Evolutionary conservation across 768 basidiomycete species (phyloP), one percentile per base, ranked within the genome.

Genomic region (Gloeophyllum trabeum): DNA sequence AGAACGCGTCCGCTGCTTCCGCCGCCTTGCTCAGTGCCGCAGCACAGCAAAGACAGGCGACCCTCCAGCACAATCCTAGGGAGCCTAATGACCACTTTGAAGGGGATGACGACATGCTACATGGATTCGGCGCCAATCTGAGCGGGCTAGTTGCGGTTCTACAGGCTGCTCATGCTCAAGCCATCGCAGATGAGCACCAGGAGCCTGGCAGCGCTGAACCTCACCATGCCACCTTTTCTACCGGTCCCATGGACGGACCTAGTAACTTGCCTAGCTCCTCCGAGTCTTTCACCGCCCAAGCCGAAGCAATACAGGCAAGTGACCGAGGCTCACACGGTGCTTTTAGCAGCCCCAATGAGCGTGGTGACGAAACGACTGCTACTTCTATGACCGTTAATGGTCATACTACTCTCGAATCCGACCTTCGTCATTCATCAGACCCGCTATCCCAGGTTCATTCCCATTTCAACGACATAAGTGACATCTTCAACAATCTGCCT

Each of bases 81-180:
- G 41, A 19, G 28, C 40, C 34, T 32, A 41, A 46, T 6, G 45
- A 43, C 40, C 46, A 45, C 51, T 51, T 54, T 52, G 59, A 57
- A 2, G 53, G 53, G 14, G 41, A 44, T 34, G 57, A 54, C 36
- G 40, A 37, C 24, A 39, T 43, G 21, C 39, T 52, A 21, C 44
- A 46, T 38, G 66, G 69, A 38, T 59, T 80, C n/a, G 69, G 70
- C 25, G 61, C 81, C 35, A 74, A 71, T 51, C 57, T 84, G 32
- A 73, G 67, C 48, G 73, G 76, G 3, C 71, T 89, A 38, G 83
- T 80, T n/a, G 84, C 83, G 38, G 80, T 86, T 49, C 63, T 88
- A 23, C 82, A 87, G 48, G 85, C 82, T 41, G 86, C 80, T 6
- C 80, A 84, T 39, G 76, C 76, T 50, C 39, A 52, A 30, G 16